Percentiles rank a stretch among this genome's conserved stretches.
Conservation (phyloP, 2,329 filamentous ascomycete species). For the Colletotrichum phormii region DNA sequence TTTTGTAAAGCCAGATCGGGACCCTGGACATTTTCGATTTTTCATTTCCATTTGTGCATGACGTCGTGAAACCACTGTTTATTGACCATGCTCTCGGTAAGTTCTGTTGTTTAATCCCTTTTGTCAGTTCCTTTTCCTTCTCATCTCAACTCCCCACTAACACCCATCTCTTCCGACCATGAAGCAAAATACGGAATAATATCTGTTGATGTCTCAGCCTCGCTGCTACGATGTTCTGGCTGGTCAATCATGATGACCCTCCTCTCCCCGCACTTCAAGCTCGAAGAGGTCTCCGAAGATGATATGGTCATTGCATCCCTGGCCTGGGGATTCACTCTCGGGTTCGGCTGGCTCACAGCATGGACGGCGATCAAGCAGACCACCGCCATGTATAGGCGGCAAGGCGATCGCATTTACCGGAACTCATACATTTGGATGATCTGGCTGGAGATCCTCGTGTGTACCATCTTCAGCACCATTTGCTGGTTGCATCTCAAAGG, state of each 20-base stretch:
- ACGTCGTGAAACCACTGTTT: not conserved
- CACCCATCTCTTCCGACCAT: not conserved
- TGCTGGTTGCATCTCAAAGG: slow-evolving; percentile 39
- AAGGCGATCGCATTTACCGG: slow-evolving; percentile 43
- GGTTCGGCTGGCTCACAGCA: slow-evolving; percentile 53
- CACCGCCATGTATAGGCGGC: slow-evolving; percentile 47
- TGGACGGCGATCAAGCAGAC: slow-evolving; percentile 52
- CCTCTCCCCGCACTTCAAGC: slow-evolving; percentile 37
- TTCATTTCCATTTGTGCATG: slow-evolving; percentile 3
- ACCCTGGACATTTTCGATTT: not conserved
- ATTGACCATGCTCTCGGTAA: slow-evolving; percentile 6
- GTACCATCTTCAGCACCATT: slow-evolving; percentile 54
- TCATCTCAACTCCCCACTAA: not conserved
- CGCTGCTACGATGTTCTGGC: slow-evolving; percentile 27
- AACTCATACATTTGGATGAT: slow-evolving; percentile 61
- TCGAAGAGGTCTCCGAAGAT: slow-evolving; percentile 38
- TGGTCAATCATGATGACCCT: slow-evolving; percentile 33
- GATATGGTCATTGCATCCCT: slow-evolving; percentile 46
- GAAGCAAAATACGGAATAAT: slow-evolving; percentile 10
- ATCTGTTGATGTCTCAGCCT: slow-evolving; percentile 6
- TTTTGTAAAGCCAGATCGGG: not conserved
- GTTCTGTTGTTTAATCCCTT: not conserved
- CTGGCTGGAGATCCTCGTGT: slow-evolving; percentile 58
- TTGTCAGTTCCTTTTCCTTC: not conserved
- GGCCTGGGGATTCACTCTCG: slow-evolving; percentile 53